Evolutionary conservation across 345 rosid genomes (phyloP), one percentile per base, ranked within the genome.

Genomic region (Crucihimalaya himalaica): DNA sequence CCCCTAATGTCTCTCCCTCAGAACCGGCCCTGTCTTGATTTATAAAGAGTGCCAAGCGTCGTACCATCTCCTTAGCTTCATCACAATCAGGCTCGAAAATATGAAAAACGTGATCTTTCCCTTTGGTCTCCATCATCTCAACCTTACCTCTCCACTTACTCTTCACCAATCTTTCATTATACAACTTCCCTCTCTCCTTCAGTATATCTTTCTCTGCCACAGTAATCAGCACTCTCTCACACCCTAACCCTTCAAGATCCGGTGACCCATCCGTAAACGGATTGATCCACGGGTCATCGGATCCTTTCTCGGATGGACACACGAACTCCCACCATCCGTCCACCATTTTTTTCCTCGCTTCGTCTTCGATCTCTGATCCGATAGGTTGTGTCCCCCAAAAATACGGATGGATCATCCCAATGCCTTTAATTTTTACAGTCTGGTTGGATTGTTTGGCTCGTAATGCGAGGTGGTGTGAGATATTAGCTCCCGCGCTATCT

Each of bases 281-380:
- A 79, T 93, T 91, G 34, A 93, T 89, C 40, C 82, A 69, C 19
- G 91, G 91, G 62, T 91, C 91, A 51, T 93, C 98, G 37, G 83
- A 80, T 35, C 94, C 97, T 75, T 81, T 84, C 1, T 83, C 83
- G 0, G 92, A 86, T 2, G 88, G 85, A 14, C 94, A 89, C 21
- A 88, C 88, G 12, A 89, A 88, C 39, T 7, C 15, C 97, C 98
- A 93, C 96, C 97, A 93, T 21, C 75, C 70, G 20, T 93, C 97
- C 21, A 93, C 98, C 88, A 84, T 78, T 47, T 83, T 55, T 70
- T 83, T 90, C 76, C 89, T 83, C 0, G 53, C 45, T 14, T 0
- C 40, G 47, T 93, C 87, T 0, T 21, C 58, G 3, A 58, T 27
- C 81, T 93, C 98, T 5, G 56, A 73, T 16, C 96, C 89, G 0